Evolutionary conservation across 2,329 filamentous ascomycete genomes (phyloP).

Genomic region (Annulohypoxylon truncatum): DNA sequence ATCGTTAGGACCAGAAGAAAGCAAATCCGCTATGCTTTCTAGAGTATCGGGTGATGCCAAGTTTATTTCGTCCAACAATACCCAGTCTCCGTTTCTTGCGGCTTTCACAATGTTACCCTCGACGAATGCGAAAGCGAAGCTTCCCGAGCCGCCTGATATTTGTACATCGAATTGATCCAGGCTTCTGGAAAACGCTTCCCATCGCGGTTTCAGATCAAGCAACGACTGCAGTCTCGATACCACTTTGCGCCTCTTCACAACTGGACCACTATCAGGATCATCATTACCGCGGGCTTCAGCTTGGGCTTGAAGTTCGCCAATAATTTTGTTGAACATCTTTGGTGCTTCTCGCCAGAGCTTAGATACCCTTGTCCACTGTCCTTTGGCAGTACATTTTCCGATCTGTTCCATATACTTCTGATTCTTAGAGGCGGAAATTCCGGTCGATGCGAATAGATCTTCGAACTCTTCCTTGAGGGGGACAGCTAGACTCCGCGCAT

Average conservation of each 20-base stretch:
- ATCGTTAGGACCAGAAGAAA: constrained; percentile 77
- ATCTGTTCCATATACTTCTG: constrained; percentile 86
- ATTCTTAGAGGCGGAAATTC: constrained; percentile 88
- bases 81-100: constrained; percentile 96
- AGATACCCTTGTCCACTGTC: constrained; percentile 87
- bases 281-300: constrained; percentile 52
- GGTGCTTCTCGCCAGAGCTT: constrained; percentile 90
- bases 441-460: constrained; percentile 84
- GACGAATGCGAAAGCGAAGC: constrained; percentile 93
- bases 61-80: constrained; percentile 97
- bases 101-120: constrained; percentile 97
- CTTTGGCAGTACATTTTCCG: constrained; percentile 80
- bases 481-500: constrained; percentile 85
- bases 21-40: constrained; percentile 89
- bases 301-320: constrained; percentile 64
- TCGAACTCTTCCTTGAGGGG: constrained; percentile 95
- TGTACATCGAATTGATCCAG: constrained; percentile 85
- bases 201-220: constrained; percentile 70
- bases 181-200: constrained; percentile 82
- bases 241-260: constrained; percentile 75
- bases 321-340: constrained; percentile 82
- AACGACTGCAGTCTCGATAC: constrained; percentile 74
- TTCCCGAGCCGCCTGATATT: constrained; percentile 75
- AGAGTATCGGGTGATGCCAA: constrained; percentile 93
- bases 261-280: constrained; percentile 66